A percentile compares a stretch with the other conserved stretches of the same genome.
These are phyloP conservation scores for Raphanus raphanistrum DNA, from an alignment of 345 rosid genomes.

Conservation along the genomic window DNA sequence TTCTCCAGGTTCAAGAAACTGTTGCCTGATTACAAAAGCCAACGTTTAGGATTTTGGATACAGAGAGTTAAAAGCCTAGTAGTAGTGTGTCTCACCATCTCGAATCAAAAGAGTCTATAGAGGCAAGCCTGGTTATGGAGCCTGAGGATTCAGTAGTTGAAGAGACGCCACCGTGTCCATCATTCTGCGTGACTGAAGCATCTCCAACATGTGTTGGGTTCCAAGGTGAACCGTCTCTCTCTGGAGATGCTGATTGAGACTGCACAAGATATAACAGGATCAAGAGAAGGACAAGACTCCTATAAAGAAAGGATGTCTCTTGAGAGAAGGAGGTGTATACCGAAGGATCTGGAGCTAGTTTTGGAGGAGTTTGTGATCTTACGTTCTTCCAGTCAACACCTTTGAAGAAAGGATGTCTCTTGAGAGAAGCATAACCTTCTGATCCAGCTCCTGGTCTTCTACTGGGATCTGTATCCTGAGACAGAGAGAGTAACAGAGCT, in stretches of 20 bases:
- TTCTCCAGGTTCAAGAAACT: constrained; percentile 91
- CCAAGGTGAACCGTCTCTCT: constrained; percentile 71
- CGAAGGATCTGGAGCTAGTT: constrained; percentile 64
- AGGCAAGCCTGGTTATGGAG: constrained; percentile 81
- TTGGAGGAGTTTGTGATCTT: constrained; percentile 75
- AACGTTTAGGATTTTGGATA: not conserved
- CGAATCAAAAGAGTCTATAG: constrained; percentile 97
- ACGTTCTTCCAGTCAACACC: constrained; percentile 83
- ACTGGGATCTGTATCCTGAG: constrained; percentile 84
- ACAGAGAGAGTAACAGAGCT: constrained; percentile 20
- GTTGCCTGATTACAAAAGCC: constrained; percentile 65
- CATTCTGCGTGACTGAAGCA: constrained; percentile 50
- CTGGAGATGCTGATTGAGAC: constrained; percentile 47
- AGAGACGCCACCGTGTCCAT: constrained; percentile 49
- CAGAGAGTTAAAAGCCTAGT: constrained; percentile 19
- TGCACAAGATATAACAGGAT: constrained; percentile 9
- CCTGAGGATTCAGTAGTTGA: constrained; percentile 63
- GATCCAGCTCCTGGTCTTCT: constrained; percentile 94
- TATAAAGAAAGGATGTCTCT: too few relatives aligned
- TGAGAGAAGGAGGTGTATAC: constrained; percentile 43
- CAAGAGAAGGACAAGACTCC: constrained; percentile 19
- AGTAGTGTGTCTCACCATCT: constrained; percentile 64
- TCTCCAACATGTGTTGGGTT: constrained; percentile 77
- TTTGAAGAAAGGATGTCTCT: constrained; percentile 85
- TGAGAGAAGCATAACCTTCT: constrained; percentile 78